Evolutionary conservation across 495 filamentous ascomycete species (phyloP).

Genomic region (Talaromyces proteolyticus): DNA sequence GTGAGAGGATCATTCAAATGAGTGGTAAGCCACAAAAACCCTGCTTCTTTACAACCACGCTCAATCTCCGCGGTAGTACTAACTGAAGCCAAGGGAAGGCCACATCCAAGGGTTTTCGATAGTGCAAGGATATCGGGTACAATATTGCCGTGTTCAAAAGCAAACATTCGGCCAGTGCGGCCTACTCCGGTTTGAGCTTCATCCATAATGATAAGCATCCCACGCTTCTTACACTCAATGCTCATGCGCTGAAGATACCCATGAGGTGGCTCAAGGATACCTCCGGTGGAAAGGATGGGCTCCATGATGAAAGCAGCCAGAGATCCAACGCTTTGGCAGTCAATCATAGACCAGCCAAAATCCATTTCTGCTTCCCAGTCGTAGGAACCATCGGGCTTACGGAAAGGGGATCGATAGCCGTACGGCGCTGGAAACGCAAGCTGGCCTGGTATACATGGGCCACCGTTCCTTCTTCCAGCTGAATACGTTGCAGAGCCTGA

Average conservation of each 20-base stretch:
- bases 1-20: conserved; percentile 51
- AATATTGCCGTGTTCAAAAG: conserved; percentile 39
- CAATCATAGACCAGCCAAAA: conserved; percentile 46
- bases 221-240: conserved; percentile 39
- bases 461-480: conserved; percentile 35
- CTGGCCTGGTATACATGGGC: conserved; percentile 26
- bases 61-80: conserved; percentile 43
- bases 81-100: conserved; percentile 45
- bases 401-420: conserved; percentile 46
- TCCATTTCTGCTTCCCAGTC: conserved; percentile 54
- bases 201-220: conserved; percentile 50
- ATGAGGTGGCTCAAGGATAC: conserved; percentile 38
- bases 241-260: conserved; percentile 42
- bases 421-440: conserved; percentile 47
- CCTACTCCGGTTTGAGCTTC: conserved; percentile 52
- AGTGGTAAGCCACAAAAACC: conserved; percentile 26
- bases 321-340: conserved; percentile 45
- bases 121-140: conserved; percentile 49
- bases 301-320: conserved; percentile 51
- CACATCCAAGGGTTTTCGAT: conserved; percentile 50
- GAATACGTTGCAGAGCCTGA: conserved; percentile 41
- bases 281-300: conserved; percentile 45
- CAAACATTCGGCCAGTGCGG: conserved; percentile 44
- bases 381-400: conserved; percentile 42
- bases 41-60: conserved; percentile 19